Evolutionary conservation across 164 flowering plant species (phyloP), one percentile per base, ranked within the genome.

Genomic region (Buxus sempervirens): DNA sequence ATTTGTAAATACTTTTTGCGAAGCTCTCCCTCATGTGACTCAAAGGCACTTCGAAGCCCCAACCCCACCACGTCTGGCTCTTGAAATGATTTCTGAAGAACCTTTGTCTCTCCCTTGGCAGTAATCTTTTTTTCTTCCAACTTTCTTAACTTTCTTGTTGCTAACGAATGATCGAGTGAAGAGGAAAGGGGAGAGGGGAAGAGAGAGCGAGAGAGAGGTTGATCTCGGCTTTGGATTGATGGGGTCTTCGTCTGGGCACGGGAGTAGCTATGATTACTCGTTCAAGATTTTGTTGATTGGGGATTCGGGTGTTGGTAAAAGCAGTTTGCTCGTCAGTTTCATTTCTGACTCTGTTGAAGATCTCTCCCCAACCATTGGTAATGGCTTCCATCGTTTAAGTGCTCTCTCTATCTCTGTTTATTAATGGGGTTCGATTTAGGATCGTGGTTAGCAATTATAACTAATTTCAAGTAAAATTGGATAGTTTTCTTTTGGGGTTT

Each of bases 301-400:
- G 1, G 98, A 90, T 64, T 90, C 96, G 21, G 95, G 85, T 7
- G 98, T 94, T 63, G 98, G 98, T 21, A 94, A 91, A 68, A 94
- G 97, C 70, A 90, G 95, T 76, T 78, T 94, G n/a, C 92, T 94
- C 53, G 77, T 90, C 72, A 86, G 82, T 42, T 93, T 89, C 82
- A 87, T 89, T 51, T 87, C 97, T 57, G 79, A 78, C 55, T 71
- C 79, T 51, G 74, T 76, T 62, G 87, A 88, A 9, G 84, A 88
- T 70, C 93, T 87, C 53, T 73, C 96, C 10, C 97, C 95, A 16
- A 94, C 98, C 49, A 82, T 94, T 55, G 98, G 98, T 93, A 32
- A 85, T n/a, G 27, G n/a, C 21, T 13, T 48, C 55, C 23, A 24
- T 22, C 24, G 26, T 70, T 42, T 66, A n/a, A n/a, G n/a, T n/a